Conservation (phyloP, 2,329 filamentous ascomycete genomes). For the Nothopassalora personata region DNA sequence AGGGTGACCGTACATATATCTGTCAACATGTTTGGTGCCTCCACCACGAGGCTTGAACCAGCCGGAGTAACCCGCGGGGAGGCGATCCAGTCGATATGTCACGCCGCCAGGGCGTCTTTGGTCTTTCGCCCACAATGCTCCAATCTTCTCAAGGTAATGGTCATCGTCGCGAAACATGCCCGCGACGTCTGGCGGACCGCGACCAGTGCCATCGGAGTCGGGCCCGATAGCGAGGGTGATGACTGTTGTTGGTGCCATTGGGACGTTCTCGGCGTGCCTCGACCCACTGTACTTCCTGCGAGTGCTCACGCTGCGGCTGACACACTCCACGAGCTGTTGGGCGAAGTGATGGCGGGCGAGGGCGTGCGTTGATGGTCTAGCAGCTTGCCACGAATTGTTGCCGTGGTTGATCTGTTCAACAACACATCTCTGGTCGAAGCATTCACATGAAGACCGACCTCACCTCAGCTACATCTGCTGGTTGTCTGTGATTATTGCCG, state of each 20-base stretch:
- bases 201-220: slow-evolving; percentile 15
- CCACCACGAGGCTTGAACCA: slow-evolving; percentile 39
- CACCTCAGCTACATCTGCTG: neutral
- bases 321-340: too few relatives aligned
- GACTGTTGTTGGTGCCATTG: neutral
- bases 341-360: too few relatives aligned
- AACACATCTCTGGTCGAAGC: neutral
- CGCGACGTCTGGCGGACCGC: neutral
- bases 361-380: too few relatives aligned
- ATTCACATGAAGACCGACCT: neutral
- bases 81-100: slow-evolving; percentile 46
- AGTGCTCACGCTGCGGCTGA: too few relatives aligned
- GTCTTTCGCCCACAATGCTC: slow-evolving; percentile 26
- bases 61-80: slow-evolving; percentile 52
- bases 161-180: slow-evolving; percentile 22
- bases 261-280: neutral
- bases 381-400: too few relatives aligned
- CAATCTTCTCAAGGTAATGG: slow-evolving; percentile 25
- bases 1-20: slow-evolving; percentile 55
- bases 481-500: neutral
- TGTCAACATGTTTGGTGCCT: slow-evolving; percentile 40
- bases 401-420: too few relatives aligned
- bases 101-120: slow-evolving; percentile 8
- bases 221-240: slow-evolving; percentile 4
- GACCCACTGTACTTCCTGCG: too few relatives aligned